These are phyloP conservation scores for Vigna mungo DNA, from an alignment of 306 rosid species.

Conservation along the genomic window DNA sequence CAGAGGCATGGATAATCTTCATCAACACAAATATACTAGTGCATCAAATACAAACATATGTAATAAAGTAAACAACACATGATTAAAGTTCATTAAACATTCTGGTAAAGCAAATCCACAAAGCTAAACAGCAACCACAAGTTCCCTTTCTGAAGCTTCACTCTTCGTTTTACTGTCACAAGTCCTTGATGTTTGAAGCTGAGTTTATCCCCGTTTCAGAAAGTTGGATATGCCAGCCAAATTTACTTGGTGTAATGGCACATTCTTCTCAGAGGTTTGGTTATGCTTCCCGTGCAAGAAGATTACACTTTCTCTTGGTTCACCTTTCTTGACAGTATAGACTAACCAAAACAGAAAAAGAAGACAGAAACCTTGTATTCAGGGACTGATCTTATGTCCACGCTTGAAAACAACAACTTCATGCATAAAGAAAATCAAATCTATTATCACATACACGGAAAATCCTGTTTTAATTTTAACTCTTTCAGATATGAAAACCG, in stretches of 20 bases:
- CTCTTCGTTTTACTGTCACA: constrained; percentile 27
- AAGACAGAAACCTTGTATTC: background rate
- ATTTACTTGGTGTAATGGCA: constrained; percentile 25
- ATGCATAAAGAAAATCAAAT: background rate
- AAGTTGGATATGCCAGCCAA: background rate
- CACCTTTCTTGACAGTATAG: constrained; percentile 28
- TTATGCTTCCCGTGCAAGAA: constrained; percentile 33
- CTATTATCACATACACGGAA: background rate
- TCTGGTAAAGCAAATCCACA: constrained; percentile 33
- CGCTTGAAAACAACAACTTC: background rate
- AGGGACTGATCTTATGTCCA: background rate
- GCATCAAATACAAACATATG: constrained; percentile 17
- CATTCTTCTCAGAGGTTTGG: constrained; percentile 27
- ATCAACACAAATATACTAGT: constrained; percentile 26
- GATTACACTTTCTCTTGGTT: constrained; percentile 13
- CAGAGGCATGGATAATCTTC: constrained; percentile 10
- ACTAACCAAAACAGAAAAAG: background rate
- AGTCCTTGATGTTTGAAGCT: constrained; percentile 23
- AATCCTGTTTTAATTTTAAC: background rate
- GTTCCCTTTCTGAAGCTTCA: constrained; percentile 13
- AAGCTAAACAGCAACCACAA: constrained; percentile 22
- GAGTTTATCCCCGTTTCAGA: constrained; percentile 31
- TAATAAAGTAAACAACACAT: constrained; percentile 42
- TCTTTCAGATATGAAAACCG: background rate
- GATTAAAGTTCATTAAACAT: constrained; percentile 21